phyloP scores from a whole-genome alignment of 1,139 yeast species.

The Nakaseomyces kungkrabaensis region DNA sequence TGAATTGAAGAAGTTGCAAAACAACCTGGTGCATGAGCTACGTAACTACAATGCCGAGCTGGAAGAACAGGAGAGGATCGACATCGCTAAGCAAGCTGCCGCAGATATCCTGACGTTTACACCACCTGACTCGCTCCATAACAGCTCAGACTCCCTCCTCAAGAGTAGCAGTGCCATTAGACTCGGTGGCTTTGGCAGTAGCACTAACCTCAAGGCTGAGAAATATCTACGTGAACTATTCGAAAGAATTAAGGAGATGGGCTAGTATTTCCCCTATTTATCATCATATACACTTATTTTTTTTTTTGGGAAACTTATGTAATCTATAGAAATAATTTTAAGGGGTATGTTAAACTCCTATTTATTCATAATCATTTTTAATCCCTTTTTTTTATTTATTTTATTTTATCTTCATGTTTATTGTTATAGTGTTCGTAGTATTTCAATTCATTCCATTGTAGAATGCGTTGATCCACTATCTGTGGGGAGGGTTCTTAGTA shows the following conservation, averaged over 20 bases:
- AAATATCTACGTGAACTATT: neutral
- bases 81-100: constrained; percentile 8
- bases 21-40: constrained; percentile 47
- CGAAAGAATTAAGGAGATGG: constrained; percentile 1
- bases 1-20: constrained; percentile 49
- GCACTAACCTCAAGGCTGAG: neutral
- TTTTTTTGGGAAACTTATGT: neutral
- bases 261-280: neutral
- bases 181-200: constrained; percentile 2
- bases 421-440: too few species aligned
- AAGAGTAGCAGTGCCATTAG: constrained; percentile 3
- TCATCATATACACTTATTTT: neutral
- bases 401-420: too few species aligned
- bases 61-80: constrained; percentile 12
- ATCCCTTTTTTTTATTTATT: too few species aligned
- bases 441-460: too few species aligned
- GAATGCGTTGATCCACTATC: too few species aligned
- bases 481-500: too few species aligned
- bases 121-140: constrained; percentile 2
- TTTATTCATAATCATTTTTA: too few species aligned
- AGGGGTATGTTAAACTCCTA: too few species aligned
- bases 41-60: constrained; percentile 23
- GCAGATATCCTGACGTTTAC: constrained; percentile 6
- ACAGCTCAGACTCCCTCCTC: neutral
- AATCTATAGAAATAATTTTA: too few species aligned